A percentile compares a stretch with the other conserved stretches of the same genome.
phyloP scores from a whole-genome alignment of 352 stramenopile species.

The Saprolegnia diclina region DNA sequence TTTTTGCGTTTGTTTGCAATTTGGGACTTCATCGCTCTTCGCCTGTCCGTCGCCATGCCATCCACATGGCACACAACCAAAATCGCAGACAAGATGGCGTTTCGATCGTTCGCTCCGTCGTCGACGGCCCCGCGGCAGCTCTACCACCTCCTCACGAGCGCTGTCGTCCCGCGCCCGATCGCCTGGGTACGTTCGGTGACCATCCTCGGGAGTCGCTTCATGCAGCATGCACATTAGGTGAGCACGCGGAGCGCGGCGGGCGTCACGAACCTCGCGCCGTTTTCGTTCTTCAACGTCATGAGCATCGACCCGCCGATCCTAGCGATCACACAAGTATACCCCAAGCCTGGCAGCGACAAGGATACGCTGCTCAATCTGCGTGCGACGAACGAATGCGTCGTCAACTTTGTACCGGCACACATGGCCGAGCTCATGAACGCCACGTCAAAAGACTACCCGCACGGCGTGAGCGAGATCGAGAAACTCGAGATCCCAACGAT shows the following conservation, averaged over 20 bases:
- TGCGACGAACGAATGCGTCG: constrained; percentile 11
- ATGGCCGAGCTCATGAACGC: constrained; percentile 8
- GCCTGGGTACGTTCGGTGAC: constrained; percentile 1
- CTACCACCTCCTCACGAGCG: constrained; percentile 11
- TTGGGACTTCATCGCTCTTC: too few relatives aligned
- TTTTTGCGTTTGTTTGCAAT: too few relatives aligned
- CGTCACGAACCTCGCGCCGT: constrained; percentile 13
- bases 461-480: constrained; percentile 11
- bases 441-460: constrained; percentile 3
- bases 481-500: background rate
- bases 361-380: constrained; percentile 3
- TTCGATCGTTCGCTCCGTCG: background rate
- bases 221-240: background rate
- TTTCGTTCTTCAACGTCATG: constrained; percentile 21
- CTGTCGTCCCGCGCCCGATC: constrained; percentile 9
- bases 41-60: too few relatives aligned
- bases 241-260: background rate
- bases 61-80: too few relatives aligned
- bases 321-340: constrained; percentile 10
- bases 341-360: constrained; percentile 2
- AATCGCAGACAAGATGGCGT: background rate
- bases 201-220: background rate
- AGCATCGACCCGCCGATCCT: constrained; percentile 14
- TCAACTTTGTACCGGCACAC: background rate
- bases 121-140: background rate